Evolutionary conservation across 225 moss, liverwort and hornwort genomes (phyloP), one percentile per base, ranked within the genome.

Genomic region (Polytrichum commune): DNA sequence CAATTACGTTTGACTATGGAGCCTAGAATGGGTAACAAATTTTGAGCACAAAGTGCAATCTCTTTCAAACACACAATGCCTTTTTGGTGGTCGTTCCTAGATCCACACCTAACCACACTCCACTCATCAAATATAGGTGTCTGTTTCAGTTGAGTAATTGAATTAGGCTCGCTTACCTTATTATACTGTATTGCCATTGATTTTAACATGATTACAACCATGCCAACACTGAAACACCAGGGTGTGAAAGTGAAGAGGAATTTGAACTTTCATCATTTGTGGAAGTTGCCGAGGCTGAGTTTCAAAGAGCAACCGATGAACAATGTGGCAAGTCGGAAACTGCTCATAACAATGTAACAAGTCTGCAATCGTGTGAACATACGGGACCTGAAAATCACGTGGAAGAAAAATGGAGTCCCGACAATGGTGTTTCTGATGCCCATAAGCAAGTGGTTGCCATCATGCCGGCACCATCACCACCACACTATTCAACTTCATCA

Each of bases 201-300:
- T 13, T 13, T 3, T 46, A 46, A 46, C 46, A 46, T 16, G 13
- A 46, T 46, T 46, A 16, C 46, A 46, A 46, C 46, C 13, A 13
- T 46, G 46, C 4, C 46, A 46, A 13, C 16, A 46, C 46, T 46
- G 46, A 16, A 46, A 46, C 46, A 13, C 27, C 78, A 83, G 86
- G 76, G 69, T 89, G 86, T 86, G 77, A 76, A 8, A 82, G 85
- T 28, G 88, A 86, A 65, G 91, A 90, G 64, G 91, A 95, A 22
- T 63, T 63, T 22, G 92, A 95, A 74, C 79, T 98, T 64, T 83
- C 92, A 32, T 91, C 86, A 20, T 90, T 93, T 75, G 75, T 98
- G 82, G 94, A 91, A 74, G 97, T 89, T 18, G 92, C 97, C 0
- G 95, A 93, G 71, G 88, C 85, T 20, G 95, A 98, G 83, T 83